Evolutionary conservation across 2,329 filamentous ascomycete species (phyloP).

Genomic region (Tolypocladium tundrense): DNA sequence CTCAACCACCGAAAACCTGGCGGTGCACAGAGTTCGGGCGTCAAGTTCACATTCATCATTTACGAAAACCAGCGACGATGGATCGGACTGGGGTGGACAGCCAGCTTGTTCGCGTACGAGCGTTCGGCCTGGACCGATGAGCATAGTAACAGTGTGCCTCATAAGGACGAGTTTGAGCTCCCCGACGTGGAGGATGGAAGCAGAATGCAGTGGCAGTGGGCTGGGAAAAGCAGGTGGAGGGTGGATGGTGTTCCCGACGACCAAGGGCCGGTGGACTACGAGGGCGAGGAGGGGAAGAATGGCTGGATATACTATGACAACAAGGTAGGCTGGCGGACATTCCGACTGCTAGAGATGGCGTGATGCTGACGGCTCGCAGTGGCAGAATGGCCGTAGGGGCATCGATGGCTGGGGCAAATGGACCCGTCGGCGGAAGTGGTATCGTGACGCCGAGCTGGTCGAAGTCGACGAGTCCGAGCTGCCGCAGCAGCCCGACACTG

Average conservation of each 20-base stretch:
- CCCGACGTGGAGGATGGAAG: conserved; percentile 52
- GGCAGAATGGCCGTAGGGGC: conserved; percentile 78
- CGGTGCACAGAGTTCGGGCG: conserved; percentile 55
- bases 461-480: conserved; percentile 43
- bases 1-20: conserved; percentile 22
- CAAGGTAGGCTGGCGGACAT: conserved; percentile 49
- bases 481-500: conserved; percentile 27
- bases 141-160: conserved; percentile 70
- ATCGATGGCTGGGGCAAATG: conserved; percentile 90
- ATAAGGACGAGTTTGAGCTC: conserved; percentile 59
- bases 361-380: conserved; percentile 39
- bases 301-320: conserved; percentile 99
- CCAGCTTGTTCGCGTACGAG: conserved; percentile 83
- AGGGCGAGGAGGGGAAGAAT: conserved; percentile 50
- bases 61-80: conserved; percentile 95
- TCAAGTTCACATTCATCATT: conserved; percentile 92
- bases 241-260: conserved; percentile 64
- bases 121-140: conserved; percentile 91
- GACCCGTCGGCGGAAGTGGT: conserved; percentile 91
- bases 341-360: background rate
- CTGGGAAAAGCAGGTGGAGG: conserved; percentile 72
- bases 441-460: conserved; percentile 88
- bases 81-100: conserved; percentile 92
- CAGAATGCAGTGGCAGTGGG: conserved; percentile 61
- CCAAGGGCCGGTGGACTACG: conserved; percentile 33